Conservation (phyloP, 148 eudicot genomes). For the Fagopyrum homotropicum region DNA sequence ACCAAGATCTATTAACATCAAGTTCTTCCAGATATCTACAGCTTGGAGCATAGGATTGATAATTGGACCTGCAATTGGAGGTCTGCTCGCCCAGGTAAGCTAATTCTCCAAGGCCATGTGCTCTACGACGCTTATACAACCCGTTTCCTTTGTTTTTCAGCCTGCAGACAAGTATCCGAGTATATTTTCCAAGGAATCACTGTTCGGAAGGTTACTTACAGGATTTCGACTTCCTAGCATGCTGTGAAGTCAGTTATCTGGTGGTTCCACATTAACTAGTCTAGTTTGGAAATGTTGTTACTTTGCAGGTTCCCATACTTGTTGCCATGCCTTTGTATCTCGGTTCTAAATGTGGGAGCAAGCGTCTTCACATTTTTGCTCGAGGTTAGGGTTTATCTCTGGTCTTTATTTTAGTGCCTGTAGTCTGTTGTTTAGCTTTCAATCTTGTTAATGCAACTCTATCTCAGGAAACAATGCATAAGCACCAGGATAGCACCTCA, state of each 20-base stretch:
- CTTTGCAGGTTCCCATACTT: constrained; percentile 79
- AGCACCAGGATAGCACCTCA: constrained; percentile 24
- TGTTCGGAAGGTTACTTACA: constrained; percentile 64
- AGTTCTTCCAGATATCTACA: constrained; percentile 50
- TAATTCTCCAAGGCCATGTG: not conserved
- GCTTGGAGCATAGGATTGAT: constrained; percentile 86
- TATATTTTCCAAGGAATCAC: constrained; percentile 49
- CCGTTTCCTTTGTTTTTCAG: constrained; percentile 24
- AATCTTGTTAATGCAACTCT: not conserved
- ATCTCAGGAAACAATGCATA: constrained; percentile 71
- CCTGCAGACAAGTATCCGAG: constrained; percentile 85
- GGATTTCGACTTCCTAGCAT: not conserved
- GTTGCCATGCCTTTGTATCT: constrained; percentile 71
- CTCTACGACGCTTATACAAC: not conserved
- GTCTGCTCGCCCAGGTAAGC: constrained; percentile 87
- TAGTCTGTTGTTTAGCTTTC: not conserved
- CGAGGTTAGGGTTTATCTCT: constrained; percentile 36
- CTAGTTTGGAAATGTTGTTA: not conserved
- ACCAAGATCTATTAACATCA: constrained; percentile 2
- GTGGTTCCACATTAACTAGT: not conserved
- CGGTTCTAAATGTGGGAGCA: constrained; percentile 48
- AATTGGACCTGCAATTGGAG: constrained; percentile 88
- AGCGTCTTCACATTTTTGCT: constrained; percentile 50
- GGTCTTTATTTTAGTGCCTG: not conserved
- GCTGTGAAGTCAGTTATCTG: not conserved